Base-by-base conservation (phyloP, 192 early-diverging fungal species). In the Chytriomyces confervae region DNA sequence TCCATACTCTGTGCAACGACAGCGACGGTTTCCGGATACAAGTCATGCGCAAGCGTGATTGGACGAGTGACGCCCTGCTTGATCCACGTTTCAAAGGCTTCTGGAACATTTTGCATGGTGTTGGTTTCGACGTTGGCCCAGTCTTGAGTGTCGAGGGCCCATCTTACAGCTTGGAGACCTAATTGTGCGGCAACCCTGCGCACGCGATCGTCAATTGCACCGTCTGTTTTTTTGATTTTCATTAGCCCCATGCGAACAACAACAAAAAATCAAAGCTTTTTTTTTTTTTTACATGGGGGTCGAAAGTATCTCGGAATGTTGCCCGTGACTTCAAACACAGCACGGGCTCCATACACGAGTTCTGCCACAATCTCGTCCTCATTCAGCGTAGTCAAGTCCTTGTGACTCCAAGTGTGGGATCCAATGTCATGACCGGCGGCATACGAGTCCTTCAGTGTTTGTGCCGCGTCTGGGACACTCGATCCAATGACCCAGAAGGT, bases 381-480 rank as follows among this genome's bases (percentile, higher is more conserved):
- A 1, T 73, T 27, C n/a, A 85, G 64, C 8, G 83, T 83, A 5
- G 86, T 89, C 78, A 92, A 83, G 6, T 80, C 45, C 36, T 81
- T 63, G 66, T 91, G 89, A 36, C 87, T 87, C 88, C 88, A 89
- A 45, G 89, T 91, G 72, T 91, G 89, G 6, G 82, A 85, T 18
- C 83, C 86, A 43, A 92, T 69, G 27, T 83, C 78, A 48, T 92
- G 89, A 43, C 91, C 89, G 61, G 85, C 86, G n/a, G 81, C 80
- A 5, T 85, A 27, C 70, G 83, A 86, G 60, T 81, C 11, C 2
- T 2, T 5, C 11, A 67, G 44, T 16, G 48, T 47, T 18, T 67
- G 43, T 13, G 66, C 43, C 18, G 10, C 18, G 43, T 67, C 45
- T 10, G 18, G 8, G 13, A 67, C 45, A 43, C 48, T 67, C 4